phyloP scores from a whole-genome alignment of 1,284 basidiomycete genomes.

The Irpex lacteus region DNA sequence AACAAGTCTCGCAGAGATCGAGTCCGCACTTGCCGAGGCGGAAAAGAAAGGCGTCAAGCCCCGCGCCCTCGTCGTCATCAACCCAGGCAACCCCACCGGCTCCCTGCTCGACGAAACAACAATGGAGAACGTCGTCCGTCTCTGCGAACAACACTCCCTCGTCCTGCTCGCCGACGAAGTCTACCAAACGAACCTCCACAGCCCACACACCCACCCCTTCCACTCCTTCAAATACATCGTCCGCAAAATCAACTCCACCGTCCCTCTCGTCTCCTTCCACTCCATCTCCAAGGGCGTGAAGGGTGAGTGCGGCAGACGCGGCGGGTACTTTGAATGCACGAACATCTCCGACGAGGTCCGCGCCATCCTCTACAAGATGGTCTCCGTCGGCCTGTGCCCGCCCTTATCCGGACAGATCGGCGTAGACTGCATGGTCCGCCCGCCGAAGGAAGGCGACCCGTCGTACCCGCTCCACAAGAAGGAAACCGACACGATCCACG shows the following conservation, averaged over 20 bases:
- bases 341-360: constrained; percentile 78
- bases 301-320: constrained; percentile 91
- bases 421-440: constrained; percentile 87
- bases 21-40: constrained; percentile 67
- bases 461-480: constrained; percentile 77
- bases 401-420: constrained; percentile 88
- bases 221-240: constrained; percentile 91
- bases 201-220: constrained; percentile 67
- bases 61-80: constrained; percentile 91
- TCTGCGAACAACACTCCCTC: constrained; percentile 85
- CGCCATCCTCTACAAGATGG: constrained; percentile 94
- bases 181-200: constrained; percentile 91
- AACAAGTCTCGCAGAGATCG: constrained; percentile 74
- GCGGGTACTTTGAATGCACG: constrained; percentile 90
- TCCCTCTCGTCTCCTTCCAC: constrained; percentile 91
- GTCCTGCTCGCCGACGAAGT: constrained; percentile 94
- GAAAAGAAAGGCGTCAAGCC: constrained; percentile 61
- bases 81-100: constrained; percentile 95
- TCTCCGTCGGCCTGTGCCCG: constrained; percentile 85
- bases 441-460: constrained; percentile 72
- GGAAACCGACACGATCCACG: constrained; percentile 81
- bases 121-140: constrained; percentile 70
- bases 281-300: constrained; percentile 93
- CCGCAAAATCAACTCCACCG: constrained; percentile 53
- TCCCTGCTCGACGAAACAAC: constrained; percentile 71